Base-by-base conservation (phyloP, 257 asterid species). In the Paulownia fortunei region DNA sequence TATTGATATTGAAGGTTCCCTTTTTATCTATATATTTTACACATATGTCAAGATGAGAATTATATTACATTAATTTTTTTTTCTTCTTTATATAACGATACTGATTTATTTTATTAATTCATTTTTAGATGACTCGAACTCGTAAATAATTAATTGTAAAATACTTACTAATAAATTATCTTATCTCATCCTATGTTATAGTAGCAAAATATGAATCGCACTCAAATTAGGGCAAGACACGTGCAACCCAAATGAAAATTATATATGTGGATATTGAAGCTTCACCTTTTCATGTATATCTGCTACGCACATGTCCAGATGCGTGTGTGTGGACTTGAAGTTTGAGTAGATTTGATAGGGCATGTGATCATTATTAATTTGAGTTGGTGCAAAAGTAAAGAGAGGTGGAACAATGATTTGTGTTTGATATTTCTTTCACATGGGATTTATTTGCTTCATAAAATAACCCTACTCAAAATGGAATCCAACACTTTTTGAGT, bases 271-370 rank as follows among this genome's bases (percentile, higher is more conserved):
- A 23, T 42, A 12, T 47, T 6, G n/a, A 64, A 12, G 32, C 18
- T n/a, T 52, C 32, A 37, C 3, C 18, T 51, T 69, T 42, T 47
- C 46, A 52, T 69, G 3, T 47, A 46, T 49, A 69, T 49, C 61
- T 69, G 24, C 8, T 21, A 30, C 26, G 61, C 74, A 69, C 74
- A 69, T 69, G 74, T 69, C 44, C 26, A 69, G 62, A 68, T 68
- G 24, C 8, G 23, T 52, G 59, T 19, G 23, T 26, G 1, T 42
- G 27, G 49, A 64, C 3, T 59, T 54, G 61, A 59, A 59, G 66
- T 32, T 62, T 30, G 46, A 62, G 32, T 15, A 15, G 69, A 16
- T 59, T 23, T 66, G 9, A 11, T 44, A 41, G 37, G 36, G n/a
- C 72, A 66, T 19, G 44, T 68, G 73, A 24, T 10, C 27, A 51